These are phyloP conservation scores for Leptosphaerulina australis DNA, from an alignment of 2,329 filamentous ascomycete genomes.

Conservation along the genomic window DNA sequence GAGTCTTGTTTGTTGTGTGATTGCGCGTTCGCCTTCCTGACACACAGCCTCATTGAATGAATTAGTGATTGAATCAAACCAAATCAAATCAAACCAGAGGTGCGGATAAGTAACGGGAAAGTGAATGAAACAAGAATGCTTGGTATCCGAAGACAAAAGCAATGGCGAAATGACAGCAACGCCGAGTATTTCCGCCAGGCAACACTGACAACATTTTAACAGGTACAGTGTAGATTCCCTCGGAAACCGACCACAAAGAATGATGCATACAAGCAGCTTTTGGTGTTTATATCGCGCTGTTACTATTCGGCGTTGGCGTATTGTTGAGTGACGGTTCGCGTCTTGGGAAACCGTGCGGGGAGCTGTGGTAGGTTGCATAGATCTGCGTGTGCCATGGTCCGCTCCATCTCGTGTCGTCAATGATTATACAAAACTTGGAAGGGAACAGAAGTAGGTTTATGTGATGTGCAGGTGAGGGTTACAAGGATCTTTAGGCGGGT, in stretches of 20 bases:
- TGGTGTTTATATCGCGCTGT: slow-evolving; percentile 5
- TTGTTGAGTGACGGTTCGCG: slow-evolving; percentile 9
- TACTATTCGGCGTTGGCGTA: slow-evolving; percentile 2
- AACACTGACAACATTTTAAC: slow-evolving; percentile 5
- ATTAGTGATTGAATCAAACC: no score
- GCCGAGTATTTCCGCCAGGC: slow-evolving; percentile 15
- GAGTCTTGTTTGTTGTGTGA: slow-evolving; percentile 25
- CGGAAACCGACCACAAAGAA: slow-evolving; percentile 1
- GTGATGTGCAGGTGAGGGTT: slow-evolving; percentile 13
- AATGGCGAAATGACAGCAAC: slow-evolving; percentile 16
- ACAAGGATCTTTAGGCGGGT: slow-evolving; percentile 8
- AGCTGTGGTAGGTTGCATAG: slow-evolving; percentile 6
- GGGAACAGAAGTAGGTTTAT: slow-evolving; percentile 9
- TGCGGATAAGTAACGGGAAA: neutral
- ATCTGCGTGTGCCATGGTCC: slow-evolving; percentile 6
- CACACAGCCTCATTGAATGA: slow-evolving; percentile 37
- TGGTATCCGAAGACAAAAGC: slow-evolving; percentile 15
- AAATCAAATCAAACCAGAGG: slow-evolving; percentile 3
- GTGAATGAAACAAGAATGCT: slow-evolving; percentile 13
- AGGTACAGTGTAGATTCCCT: slow-evolving; percentile 2
- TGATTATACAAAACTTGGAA: slow-evolving; percentile 12
- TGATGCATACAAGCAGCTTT: slow-evolving; percentile 7
- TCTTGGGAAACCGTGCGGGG: slow-evolving; percentile 5
- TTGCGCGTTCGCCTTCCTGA: slow-evolving; percentile 31
- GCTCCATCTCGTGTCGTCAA: slow-evolving; percentile 12